Base-by-base conservation (phyloP, 345 rosid species). In the Toxicodendron radicans region DNA sequence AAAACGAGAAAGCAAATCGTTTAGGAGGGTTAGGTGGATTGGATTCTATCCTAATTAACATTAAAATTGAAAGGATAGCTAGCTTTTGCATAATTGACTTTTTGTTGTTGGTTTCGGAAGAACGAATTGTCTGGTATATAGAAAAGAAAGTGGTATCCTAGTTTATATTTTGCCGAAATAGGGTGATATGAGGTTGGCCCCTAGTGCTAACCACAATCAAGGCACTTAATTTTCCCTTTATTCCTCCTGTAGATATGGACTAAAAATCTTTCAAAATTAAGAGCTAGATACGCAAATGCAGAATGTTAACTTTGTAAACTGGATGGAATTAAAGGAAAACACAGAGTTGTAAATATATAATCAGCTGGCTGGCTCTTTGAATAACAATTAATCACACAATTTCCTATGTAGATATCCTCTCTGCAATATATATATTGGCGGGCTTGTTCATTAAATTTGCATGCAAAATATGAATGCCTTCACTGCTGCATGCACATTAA, bases 211-310 rank as follows among this genome's bases (percentile, higher is more conserved):
- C 33, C 58, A 49, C 49, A 49, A 62, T 4, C 24, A 20, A 16
- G 32, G 14, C 74, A 56, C 65, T 30, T 58, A 62, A 53, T 32
- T 2, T 12, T 61, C 32, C 66, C 75, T 77, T 79, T 83, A 79
- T 83, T 83, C 79, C 71, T 38, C 52, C 20, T 18, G 72, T 60
- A 67, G 78, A 83, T 78, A 70, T 46, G 76, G 80, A 79, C 79
- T 75, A 80, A 27, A 67, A 14, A 64, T 12, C 68, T 11, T 45
- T 11, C 35, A 12, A 65, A 65, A 2, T 11, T 67, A 66, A n/a
- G 46, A 68, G 59, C 52, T 32, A 1, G 48, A 23, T 24, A 27
- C 56, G 11, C 63, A 56, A 27, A 56, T 0, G 24, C 11, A 27
- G 30, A 71, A 71, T 59, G 23, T 46, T 24, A 24, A 45, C 3